These are phyloP conservation scores for Oropetium thomaeum DNA, from an alignment of 176 grass and related monocot species.

Conservation along the genomic window DNA sequence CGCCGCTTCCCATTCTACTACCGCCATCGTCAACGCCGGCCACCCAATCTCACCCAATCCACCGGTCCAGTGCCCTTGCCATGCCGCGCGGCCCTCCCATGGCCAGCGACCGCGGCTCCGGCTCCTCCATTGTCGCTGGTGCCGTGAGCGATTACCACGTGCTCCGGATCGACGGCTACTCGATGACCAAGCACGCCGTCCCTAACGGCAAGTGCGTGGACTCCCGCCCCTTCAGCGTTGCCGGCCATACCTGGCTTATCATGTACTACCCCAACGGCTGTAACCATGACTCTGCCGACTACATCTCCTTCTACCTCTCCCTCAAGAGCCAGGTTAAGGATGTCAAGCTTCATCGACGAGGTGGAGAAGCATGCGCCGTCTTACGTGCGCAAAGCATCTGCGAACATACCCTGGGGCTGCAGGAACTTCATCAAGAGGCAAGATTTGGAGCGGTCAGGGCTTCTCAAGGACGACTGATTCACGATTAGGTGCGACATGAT, in stretches of 20 bases:
- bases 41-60: too few species aligned
- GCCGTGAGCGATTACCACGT: not conserved
- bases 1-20: too few species aligned
- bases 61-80: not conserved
- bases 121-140: not conserved
- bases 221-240: slow-evolving; percentile 14
- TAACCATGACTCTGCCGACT: not conserved
- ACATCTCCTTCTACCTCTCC: slow-evolving; percentile 3
- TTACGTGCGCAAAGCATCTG: not conserved
- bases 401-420: not conserved
- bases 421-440: not conserved
- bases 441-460: not conserved
- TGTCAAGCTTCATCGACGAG: slow-evolving; percentile 1
- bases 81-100: not conserved
- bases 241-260: slow-evolving; percentile 20
- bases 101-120: not conserved
- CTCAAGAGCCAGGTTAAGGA: not conserved
- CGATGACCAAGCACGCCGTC: not conserved
- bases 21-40: not conserved
- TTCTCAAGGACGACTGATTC: not conserved
- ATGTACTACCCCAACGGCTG: slow-evolving; percentile 30
- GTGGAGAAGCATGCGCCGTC: not conserved
- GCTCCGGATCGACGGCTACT: slow-evolving; percentile 3
- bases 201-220: not conserved
- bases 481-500: not conserved